Conservation (phyloP, 2,329 filamentous ascomycete species). For the Apiospora kogelbergensis region DNA sequence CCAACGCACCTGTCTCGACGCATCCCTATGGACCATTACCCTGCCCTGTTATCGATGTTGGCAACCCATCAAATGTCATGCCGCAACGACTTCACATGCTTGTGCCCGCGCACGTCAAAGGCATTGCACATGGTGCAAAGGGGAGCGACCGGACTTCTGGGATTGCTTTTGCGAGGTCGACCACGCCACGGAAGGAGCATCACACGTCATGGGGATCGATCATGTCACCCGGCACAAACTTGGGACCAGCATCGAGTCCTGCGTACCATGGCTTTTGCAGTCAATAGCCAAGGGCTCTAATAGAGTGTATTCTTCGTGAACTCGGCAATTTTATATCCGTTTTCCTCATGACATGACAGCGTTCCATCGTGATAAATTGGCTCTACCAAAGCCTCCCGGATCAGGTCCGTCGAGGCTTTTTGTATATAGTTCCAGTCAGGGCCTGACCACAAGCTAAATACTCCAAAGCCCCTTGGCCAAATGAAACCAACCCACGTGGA, state of each 20-base stretch:
- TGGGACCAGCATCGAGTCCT: neutral
- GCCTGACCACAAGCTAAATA: neutral
- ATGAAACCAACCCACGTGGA: neutral
- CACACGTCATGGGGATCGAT: neutral
- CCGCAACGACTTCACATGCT: neutral
- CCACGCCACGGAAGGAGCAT: neutral
- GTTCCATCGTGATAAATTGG: neutral
- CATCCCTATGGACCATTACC: neutral
- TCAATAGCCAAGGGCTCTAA: neutral
- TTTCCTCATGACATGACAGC: slow-evolving; percentile 1
- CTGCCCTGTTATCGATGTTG: too few species aligned
- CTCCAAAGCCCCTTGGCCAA: neutral
- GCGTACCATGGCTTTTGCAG: neutral
- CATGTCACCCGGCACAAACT: neutral
- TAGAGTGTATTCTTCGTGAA: neutral
- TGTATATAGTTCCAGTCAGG: neutral
- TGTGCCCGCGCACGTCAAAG: neutral
- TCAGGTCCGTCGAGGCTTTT: neutral
- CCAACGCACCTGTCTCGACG: neutral
- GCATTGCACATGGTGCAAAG: too few species aligned
- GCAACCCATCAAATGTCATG: neutral
- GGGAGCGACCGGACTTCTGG: too few species aligned
- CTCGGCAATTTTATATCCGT: neutral
- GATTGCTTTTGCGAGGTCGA: neutral
- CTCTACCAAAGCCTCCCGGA: neutral